Base-by-base conservation (phyloP, 768 basidiomycete species). In the Astraeus odoratus region DNA sequence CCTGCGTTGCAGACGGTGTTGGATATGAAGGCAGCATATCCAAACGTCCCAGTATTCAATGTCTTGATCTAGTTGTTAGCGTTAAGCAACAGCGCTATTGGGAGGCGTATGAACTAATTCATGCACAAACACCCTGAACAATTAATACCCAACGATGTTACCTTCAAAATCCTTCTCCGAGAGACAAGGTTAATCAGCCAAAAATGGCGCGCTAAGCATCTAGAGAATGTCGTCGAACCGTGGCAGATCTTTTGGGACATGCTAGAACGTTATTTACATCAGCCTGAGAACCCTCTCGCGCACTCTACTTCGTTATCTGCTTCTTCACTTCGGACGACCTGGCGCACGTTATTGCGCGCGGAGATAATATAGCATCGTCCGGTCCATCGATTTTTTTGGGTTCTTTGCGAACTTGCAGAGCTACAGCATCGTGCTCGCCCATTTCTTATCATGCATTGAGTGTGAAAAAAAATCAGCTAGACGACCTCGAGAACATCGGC, bases 181-280 rank as follows among this genome's bases (percentile, higher is more conserved):
- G 59, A 64, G 6, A 49, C 48, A 3, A 47, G 31, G 39, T 55
- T 43, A 47, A 55, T 38, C 45, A 51, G 37, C 24, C 44, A 48
- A 4, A 46, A 48, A 19, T 65, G 66, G n/a, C 54, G 56, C 40
- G 46, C 48, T 22, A 51, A 46, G 29, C 52, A 37, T 5, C 48
- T 57, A 6, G 45, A 42, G 19, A 52, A 61, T 41, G 53, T 61
- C 16, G 43, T 69, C 3, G 52, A 61, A 8, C 68, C 72, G 3
- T 71, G 76, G 12, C 52, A 52, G 6, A 62, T 80, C 35, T 77
- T 69, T 49, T 64, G 59, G 10, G 72, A 77, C 18, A 69, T 80
- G 63, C 56, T 76, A 43, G 20, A 50, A 10, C 66, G 59, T 47
- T 65, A 69, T 42, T 35, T 57, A 13, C 52, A 55, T 25, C 49